Conservation (phyloP, 2,329 filamentous ascomycete species). For the Trichoderma simmonsii region DNA sequence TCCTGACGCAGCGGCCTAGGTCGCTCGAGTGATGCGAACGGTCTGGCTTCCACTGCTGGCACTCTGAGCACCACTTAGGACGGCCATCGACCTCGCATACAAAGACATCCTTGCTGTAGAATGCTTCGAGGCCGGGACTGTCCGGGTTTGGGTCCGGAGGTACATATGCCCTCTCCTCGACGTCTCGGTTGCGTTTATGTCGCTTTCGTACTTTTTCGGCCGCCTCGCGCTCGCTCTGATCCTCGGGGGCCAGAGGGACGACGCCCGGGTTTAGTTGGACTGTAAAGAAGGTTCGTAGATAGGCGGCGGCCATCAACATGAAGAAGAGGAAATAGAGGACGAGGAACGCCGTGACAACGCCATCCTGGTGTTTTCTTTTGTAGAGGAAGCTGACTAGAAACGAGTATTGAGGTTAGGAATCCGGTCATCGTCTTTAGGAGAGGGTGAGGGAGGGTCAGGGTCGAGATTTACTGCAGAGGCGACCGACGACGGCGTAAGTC, state of each 20-base stretch:
- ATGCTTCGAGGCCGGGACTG: conserved; percentile 66
- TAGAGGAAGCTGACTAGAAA: conserved; percentile 67
- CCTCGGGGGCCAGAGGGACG: conserved; percentile 52
- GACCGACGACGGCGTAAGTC: conserved; percentile 67
- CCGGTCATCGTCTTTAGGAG: neutral
- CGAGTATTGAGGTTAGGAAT: neutral
- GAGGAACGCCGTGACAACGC: conserved; percentile 66
- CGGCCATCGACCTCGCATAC: conserved; percentile 77
- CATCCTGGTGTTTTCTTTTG: conserved; percentile 42
- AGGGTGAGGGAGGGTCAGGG: neutral
- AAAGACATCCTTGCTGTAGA: conserved; percentile 81
- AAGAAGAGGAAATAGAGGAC: conserved; percentile 71
- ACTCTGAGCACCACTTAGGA: conserved; percentile 83
- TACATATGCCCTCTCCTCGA: conserved; percentile 32
- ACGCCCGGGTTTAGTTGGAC: conserved; percentile 71
- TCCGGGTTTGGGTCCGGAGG: conserved; percentile 52
- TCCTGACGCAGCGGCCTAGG: conserved; percentile 73
- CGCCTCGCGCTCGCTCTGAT: conserved; percentile 33
- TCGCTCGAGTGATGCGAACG: conserved; percentile 84
- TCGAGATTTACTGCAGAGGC: conserved; percentile 59
- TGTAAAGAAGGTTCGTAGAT: conserved; percentile 66
- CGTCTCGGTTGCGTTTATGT: conserved; percentile 26
- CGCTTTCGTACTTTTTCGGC: conserved; percentile 30
- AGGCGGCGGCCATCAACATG: conserved; percentile 61
- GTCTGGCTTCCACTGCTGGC: conserved; percentile 84